Base-by-base conservation (phyloP, 192 early-diverging fungal species). In the Podila clonocystis region DNA sequence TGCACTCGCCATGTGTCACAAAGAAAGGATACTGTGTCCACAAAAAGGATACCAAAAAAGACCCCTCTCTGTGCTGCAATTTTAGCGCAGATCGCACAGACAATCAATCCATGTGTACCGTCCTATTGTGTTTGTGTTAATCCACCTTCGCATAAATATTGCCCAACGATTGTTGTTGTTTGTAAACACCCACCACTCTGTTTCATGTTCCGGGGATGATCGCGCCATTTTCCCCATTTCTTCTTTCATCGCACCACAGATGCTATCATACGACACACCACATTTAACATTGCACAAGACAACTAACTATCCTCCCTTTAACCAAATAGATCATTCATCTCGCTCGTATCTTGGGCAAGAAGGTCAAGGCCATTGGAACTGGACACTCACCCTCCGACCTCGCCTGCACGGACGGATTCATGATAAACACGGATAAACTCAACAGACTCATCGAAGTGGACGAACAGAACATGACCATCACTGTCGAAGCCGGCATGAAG, bases 381-480 rank as follows among this genome's bases (percentile, higher is more conserved):
- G 92, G 91, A 1, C 92, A 94, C 73, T 94, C 92, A 26, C 92
- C 92, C 20, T 94, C 92, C 1, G 93, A 94, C 64, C 50, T 94
- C 15, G 91, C 92, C 1, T 92, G 89, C 73, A 89, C 90, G 17
- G 72, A 85, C 59, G 87, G 85, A 28, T 87, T 89, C 66, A 89
- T 92, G 87, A 84, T 94, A 66, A 92, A 89, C 67, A 89, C 92
- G 78, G 88, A 92, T 82, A 86, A 88, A 34, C 77, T 94, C 76
- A 80, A 89, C 78, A 55, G 82, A 0, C 57, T 92, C 6, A 63
- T 94, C 7, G 38, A 76, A 11, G 74, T 85, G 48, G 88, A 94
- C 38, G 49, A 65, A 4, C 61, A 85, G 19, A 65, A 73, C 9
- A 83, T 72, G 57, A 90, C 85, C 1, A 64, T 89, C 13, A 91